Conservation (phyloP, 306 rosid genomes). For the Comarum palustre region DNA sequence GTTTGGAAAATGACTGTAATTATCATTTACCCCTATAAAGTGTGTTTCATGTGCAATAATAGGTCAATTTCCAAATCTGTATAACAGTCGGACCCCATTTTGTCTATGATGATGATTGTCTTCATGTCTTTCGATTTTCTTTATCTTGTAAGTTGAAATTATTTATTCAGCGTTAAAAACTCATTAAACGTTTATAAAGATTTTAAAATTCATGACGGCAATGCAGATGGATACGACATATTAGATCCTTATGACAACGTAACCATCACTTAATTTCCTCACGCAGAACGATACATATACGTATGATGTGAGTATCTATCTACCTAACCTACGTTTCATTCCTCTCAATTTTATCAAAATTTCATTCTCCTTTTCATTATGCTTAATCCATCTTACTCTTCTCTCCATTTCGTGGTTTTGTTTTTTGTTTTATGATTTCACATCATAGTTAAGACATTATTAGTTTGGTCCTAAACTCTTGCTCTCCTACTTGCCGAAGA, state of each 20-base stretch:
- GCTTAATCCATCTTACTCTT: background rate
- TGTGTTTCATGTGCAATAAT: no score
- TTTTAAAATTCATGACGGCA: background rate
- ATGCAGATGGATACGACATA: slow-evolving; percentile 70
- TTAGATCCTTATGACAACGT: slow-evolving; percentile 65
- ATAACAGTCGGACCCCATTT: no score
- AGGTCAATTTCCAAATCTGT: no score
- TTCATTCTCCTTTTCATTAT: background rate
- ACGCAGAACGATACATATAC: slow-evolving; percentile 28
- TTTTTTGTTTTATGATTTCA: no score
- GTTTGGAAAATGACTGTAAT: no score
- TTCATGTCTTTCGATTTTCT: slow-evolving; percentile 24
- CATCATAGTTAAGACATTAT: no score
- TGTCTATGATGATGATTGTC: slow-evolving; percentile 17
- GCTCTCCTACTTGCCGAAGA: no score
- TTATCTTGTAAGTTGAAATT: slow-evolving; percentile 45
- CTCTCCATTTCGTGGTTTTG: no score
- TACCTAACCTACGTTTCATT: background rate
- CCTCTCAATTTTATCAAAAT: background rate
- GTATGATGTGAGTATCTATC: slow-evolving; percentile 34
- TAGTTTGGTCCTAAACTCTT: no score
- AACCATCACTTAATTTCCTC: slow-evolving; percentile 58
- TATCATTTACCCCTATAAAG: no score
- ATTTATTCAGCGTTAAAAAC: background rate
- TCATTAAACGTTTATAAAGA: background rate